Percentiles rank a stretch among this genome's conserved stretches.
Evolutionary conservation across 2,329 filamentous ascomycete species (phyloP).

Genomic region (Ophiostoma pallidulum): DNA sequence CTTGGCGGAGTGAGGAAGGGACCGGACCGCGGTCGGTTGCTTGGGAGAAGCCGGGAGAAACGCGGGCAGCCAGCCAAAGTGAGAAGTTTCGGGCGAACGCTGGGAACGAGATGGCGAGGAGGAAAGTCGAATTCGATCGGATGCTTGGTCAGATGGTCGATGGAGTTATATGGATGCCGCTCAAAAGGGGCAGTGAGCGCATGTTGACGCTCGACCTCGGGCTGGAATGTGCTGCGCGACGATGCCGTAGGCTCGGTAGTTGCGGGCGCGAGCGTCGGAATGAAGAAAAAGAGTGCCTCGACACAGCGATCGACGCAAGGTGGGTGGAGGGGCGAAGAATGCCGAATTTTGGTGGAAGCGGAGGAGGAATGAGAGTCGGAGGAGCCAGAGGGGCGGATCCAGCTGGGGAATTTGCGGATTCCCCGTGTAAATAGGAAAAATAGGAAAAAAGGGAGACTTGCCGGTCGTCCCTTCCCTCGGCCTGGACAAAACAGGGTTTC

Average conservation of each 20-base stretch:
- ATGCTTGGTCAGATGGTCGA: neutral
- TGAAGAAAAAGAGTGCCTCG: neutral
- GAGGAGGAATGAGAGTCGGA: neutral
- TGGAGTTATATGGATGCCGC: slow-evolving; percentile 1
- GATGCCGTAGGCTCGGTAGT: too few species aligned
- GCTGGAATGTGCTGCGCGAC: slow-evolving; percentile 7
- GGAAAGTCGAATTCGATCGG: too few species aligned
- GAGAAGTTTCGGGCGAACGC: too few species aligned
- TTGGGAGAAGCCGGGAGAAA: too few species aligned
- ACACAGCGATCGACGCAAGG: too few species aligned
- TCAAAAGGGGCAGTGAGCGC: slow-evolving; percentile 2
- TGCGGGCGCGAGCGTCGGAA: neutral
- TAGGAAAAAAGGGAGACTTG: neutral
- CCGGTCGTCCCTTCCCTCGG: slow-evolving; percentile 3
- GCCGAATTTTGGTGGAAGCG: neutral
- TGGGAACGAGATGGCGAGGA: too few species aligned
- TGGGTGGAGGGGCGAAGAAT: neutral
- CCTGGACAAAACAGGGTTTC: slow-evolving; percentile 11
- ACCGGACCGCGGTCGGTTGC: slow-evolving; percentile 2
- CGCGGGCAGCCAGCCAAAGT: too few species aligned
- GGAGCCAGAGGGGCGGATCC: neutral
- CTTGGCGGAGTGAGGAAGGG: neutral
- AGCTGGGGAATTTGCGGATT: too few species aligned
- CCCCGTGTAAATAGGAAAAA: neutral
- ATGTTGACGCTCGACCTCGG: slow-evolving; percentile 3